These are phyloP conservation scores for Salix arbutifolia DNA, from an alignment of 345 rosid species.

Conservation along the genomic window DNA sequence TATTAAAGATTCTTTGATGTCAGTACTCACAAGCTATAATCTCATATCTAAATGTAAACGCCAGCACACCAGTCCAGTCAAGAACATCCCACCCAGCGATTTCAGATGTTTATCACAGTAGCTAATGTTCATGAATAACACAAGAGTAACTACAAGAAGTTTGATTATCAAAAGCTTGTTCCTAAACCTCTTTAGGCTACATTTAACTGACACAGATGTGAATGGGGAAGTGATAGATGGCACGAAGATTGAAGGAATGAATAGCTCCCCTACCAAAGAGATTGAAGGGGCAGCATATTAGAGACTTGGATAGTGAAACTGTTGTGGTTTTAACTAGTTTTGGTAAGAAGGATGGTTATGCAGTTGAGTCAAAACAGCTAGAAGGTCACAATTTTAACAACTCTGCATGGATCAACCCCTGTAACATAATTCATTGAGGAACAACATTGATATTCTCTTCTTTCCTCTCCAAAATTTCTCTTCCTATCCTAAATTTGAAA, in stretches of 20 bases:
- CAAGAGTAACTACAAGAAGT: not conserved
- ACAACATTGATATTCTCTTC: not conserved
- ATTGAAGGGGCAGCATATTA: not conserved
- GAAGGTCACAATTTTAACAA: not conserved
- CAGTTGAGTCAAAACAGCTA: not conserved
- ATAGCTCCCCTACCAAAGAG: not conserved
- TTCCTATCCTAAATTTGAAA: not conserved
- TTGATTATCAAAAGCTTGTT: not conserved
- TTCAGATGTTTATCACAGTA: not conserved
- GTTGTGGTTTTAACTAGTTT: not conserved
- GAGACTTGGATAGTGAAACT: not conserved
- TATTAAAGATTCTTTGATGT: not conserved
- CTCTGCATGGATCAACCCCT: not conserved
- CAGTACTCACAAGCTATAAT: not conserved
- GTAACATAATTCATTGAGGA: not conserved
- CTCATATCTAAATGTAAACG: not conserved
- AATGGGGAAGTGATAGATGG: not conserved
- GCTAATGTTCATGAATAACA: not conserved
- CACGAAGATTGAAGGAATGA: not conserved
- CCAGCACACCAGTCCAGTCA: not conserved
- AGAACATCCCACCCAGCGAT: not conserved
- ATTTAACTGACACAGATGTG: not conserved
- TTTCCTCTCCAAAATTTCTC: not conserved
- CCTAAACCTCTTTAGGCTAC: not conserved
- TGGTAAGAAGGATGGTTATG: not conserved